Base-by-base conservation (phyloP, 371 early-diverging fungal genomes). In the Actinomortierella wolfii region DNA sequence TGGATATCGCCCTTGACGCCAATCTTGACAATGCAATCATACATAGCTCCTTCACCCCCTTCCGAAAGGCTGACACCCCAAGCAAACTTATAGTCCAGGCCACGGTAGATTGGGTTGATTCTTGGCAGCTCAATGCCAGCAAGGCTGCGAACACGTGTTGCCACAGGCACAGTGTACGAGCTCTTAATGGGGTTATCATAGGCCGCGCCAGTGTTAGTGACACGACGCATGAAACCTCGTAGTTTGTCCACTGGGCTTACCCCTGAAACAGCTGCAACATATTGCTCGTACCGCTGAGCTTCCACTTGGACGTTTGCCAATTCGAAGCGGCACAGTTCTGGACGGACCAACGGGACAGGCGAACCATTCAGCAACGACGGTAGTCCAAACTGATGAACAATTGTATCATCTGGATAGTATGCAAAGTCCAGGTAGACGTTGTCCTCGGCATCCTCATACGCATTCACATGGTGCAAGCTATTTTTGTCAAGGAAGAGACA, bases 381-480 rank as follows among this genome's bases (percentile, higher is more conserved):
- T 20, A 85, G 79, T 20, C 77, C 79, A 54, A 91, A 58, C 28
- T 86, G 86, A 15, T 83, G 81, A 34, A 85, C 78, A 25, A 91
- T 80, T 0, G 78, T 73, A 34, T 85, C 87, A 56, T 90, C 85
- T 1, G 76, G 66, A 50, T 91, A 91, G 43, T 84, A 76, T 1
- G 84, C 78, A 61, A 89, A 80, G 62, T 91, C 92, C n/a, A 90
- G 66, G 25, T 81, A 69, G 5, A 89, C 74, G 55, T 83, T 83
- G 56, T 85, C 89, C 1, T 79, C 81, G 0, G 78, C 76, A 54
- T 89, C 91, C 54, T 92, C 91, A 61, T 81, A 88, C 0, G 92
- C 92, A 57, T 91, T 91, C 53, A 89, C 80, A 56, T 89, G 88
- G 60, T 90, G 88, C 70, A 92, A 80, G 23, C 86, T 83, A 76